These are phyloP conservation scores for Peterozyma xylosa DNA, from an alignment of 805 yeast species.

Conservation along the genomic window DNA sequence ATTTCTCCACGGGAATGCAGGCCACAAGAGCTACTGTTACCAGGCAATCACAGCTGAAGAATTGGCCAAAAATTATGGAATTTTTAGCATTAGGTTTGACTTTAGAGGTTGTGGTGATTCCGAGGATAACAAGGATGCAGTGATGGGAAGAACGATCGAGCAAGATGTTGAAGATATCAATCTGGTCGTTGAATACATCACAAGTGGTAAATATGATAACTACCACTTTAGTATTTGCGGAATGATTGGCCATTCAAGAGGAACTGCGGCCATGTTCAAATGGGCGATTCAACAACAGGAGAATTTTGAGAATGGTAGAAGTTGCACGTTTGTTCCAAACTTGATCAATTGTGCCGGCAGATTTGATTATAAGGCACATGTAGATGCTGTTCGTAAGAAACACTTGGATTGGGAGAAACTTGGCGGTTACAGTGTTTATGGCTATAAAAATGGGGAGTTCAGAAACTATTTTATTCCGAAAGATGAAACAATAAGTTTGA, in stretches of 20 bases:
- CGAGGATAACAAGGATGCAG: slow-evolving; percentile 32
- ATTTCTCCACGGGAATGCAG: slow-evolving; percentile 78
- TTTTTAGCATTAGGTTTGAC: slow-evolving; percentile 68
- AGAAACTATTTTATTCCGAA: slow-evolving; percentile 33
- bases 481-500: slow-evolving; percentile 44
- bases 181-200: slow-evolving; percentile 29
- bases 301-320: slow-evolving; percentile 20
- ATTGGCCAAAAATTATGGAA: slow-evolving; percentile 52
- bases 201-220: slow-evolving; percentile 20
- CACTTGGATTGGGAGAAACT: slow-evolving; percentile 30
- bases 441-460: slow-evolving; percentile 45
- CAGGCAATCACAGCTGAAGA: slow-evolving; percentile 54
- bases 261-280: slow-evolving; percentile 63
- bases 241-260: slow-evolving; percentile 76
- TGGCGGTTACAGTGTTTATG: slow-evolving; percentile 31
- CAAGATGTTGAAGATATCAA: slow-evolving; percentile 69
- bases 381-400: slow-evolving; percentile 25
- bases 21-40: slow-evolving; percentile 76
- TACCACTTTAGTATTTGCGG: slow-evolving; percentile 41
- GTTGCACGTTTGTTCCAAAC: slow-evolving; percentile 45
- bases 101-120: slow-evolving; percentile 84
- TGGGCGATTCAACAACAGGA: slow-evolving; percentile 51
- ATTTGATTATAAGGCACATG: slow-evolving; percentile 42
- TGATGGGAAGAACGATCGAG: slow-evolving; percentile 45
- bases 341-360: slow-evolving; percentile 72